Base-by-base conservation (phyloP, 2,329 filamentous ascomycete species). In the Chaetomium globosum region DNA sequence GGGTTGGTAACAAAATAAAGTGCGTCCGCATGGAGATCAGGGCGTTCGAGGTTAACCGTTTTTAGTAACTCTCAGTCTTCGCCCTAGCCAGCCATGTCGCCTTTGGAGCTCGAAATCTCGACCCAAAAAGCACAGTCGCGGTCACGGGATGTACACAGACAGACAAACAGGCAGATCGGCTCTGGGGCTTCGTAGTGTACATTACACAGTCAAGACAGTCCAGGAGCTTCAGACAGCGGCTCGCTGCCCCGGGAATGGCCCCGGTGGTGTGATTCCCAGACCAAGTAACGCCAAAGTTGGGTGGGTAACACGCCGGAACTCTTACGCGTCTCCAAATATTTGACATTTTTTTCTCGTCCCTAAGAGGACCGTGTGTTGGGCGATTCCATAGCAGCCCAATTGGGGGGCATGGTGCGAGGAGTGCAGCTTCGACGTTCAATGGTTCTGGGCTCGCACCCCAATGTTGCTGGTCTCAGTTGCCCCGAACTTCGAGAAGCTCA, bases 271-370 rank as follows among this genome's bases (percentile, higher is more conserved):
- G 16, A 59, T 49, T 28, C 16, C 56, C 13, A 28, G 23, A 9
- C 43, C 43, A 53, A 53, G 12, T 43, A 16, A 48, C 12, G 39
- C 13, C 56, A n/a, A 54, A 30, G 12, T 31, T n/a, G 28, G 28
- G 51, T 19, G 51, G 49, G 48, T 43, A 30, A 16, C 21, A 60
- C 21, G 31, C 3, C 46, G 12, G 36, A 21, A 19, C 28, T 31
- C 43, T 51, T 9, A 43, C 30, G 56, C 30, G 7, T 43, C 54
- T 61, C 59, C 48, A 61, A 53, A 53, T 8, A 33, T 54, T 23
- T 19, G n/a, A 59, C 43, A 12, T 9, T 21, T n/a, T 30, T 16
- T 7, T 19, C 39, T 26, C n/a, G 46, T 59, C 26, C 46, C 46
- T 59, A 46, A 59, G 43, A 52, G 30, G 10, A 58, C 36, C 21